phyloP scores from a whole-genome alignment of 768 basidiomycete species.

The Udeniomyces megalosporus region DNA sequence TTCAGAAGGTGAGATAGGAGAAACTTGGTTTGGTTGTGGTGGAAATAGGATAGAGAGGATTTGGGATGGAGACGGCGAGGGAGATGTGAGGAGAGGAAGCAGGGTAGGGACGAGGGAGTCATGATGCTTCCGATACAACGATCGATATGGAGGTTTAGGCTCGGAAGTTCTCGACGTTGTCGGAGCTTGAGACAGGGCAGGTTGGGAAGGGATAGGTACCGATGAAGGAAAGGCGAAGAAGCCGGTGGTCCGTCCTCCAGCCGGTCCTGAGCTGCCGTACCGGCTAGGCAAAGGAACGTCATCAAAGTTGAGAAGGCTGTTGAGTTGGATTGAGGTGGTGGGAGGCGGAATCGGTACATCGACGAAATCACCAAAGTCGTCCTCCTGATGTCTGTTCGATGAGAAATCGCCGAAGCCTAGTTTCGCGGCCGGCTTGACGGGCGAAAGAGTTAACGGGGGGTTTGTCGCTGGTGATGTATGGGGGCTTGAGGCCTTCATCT shows the following conservation, averaged over 20 bases:
- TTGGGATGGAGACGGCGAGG: constrained; percentile 37
- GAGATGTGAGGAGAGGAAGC: constrained; percentile 42
- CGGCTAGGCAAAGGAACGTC: constrained; percentile 26
- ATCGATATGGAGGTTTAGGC: constrained; percentile 34
- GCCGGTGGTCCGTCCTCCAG: constrained; percentile 21
- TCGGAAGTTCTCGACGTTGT: constrained; percentile 29
- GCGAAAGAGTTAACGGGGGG: not conserved
- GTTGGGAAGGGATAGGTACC: constrained; percentile 16
- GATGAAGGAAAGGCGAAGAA: constrained; percentile 26
- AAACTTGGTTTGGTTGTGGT: constrained; percentile 10
- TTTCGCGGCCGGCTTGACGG: not conserved
- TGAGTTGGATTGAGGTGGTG: constrained; percentile 3
- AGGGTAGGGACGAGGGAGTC: constrained; percentile 50
- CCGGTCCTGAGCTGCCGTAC: constrained; percentile 12
- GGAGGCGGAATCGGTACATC: constrained; percentile 6
- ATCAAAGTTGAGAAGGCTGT: constrained; percentile 29
- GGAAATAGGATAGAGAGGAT: constrained; percentile 43
- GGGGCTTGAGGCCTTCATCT: too few relatives aligned
- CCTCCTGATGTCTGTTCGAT: not conserved
- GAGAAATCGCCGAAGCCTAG: not conserved
- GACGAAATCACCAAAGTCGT: constrained; percentile 31
- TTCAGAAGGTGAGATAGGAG: constrained; percentile 31
- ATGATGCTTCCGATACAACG: constrained; percentile 45
- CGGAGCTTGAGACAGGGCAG: constrained; percentile 21
- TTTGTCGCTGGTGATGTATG: not conserved